Conservation (phyloP, 441 rosid species). For the Populus hybrid region DNA sequence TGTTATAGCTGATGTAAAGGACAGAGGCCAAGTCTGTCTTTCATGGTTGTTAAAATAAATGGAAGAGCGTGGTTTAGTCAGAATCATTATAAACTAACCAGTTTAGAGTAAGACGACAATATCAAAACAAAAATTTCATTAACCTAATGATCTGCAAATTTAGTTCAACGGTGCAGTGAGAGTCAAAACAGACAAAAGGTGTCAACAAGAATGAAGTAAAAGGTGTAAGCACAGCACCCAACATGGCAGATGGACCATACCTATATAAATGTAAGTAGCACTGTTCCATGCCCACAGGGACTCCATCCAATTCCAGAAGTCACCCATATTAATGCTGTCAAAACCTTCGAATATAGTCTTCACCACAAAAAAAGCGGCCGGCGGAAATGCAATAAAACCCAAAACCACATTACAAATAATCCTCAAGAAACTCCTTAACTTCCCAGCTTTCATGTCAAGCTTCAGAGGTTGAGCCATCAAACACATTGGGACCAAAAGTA, state of each 20-base stretch:
- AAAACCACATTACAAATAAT: constrained; percentile 46
- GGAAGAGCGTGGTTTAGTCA: not conserved
- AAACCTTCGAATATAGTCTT: constrained; percentile 45
- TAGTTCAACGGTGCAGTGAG: constrained; percentile 9
- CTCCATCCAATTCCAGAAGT: constrained; percentile 84
- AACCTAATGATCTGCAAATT: constrained; percentile 19
- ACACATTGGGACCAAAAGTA: constrained; percentile 69
- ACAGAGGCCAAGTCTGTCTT: too few relatives aligned
- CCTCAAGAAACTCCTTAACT: constrained; percentile 35
- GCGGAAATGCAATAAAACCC: constrained; percentile 58
- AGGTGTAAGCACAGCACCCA: constrained; percentile 65
- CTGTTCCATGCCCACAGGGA: constrained; percentile 92
- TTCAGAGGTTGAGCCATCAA: constrained; percentile 70
- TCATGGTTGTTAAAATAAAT: too few relatives aligned
- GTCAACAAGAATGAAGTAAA: constrained; percentile 42
- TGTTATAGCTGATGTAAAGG: too few relatives aligned
- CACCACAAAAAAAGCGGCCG: constrained; percentile 46
- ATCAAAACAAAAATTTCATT: not conserved
- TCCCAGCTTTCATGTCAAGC: constrained; percentile 44
- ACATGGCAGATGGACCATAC: constrained; percentile 85
- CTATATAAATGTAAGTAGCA: constrained; percentile 81
- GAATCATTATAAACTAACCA: not conserved
- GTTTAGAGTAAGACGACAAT: not conserved
- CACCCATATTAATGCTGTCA: constrained; percentile 40
- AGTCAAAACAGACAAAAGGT: constrained; percentile 7